Conservation (phyloP, 2,329 filamentous ascomycete genomes). For the Bipolaris bicolor region DNA sequence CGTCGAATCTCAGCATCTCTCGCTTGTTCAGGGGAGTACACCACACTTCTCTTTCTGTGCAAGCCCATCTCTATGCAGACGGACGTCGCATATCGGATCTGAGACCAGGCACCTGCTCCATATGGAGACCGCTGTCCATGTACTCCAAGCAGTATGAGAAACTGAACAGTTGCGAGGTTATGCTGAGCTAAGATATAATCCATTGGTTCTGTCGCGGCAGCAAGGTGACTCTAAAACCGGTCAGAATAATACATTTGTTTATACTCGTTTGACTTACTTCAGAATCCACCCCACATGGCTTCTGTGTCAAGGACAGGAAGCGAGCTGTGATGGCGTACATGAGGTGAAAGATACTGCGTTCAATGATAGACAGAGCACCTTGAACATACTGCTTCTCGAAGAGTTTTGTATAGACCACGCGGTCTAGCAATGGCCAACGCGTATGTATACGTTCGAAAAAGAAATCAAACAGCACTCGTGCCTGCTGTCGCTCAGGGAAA, state of each 20-base stretch:
- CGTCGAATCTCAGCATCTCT: slow-evolving; percentile 33
- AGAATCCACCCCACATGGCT: slow-evolving; percentile 33
- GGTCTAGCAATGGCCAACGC: slow-evolving; percentile 35
- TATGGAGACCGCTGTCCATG: slow-evolving; percentile 38
- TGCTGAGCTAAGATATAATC: slow-evolving; percentile 33
- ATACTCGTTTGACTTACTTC: slow-evolving; percentile 14
- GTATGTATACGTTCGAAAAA: slow-evolving; percentile 38
- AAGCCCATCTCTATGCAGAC: slow-evolving; percentile 37
- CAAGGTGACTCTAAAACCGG: slow-evolving; percentile 21
- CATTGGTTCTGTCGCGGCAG: slow-evolving; percentile 33
- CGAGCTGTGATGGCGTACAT: slow-evolving; percentile 38
- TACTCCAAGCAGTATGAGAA: slow-evolving; percentile 32
- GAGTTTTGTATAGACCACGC: slow-evolving; percentile 28
- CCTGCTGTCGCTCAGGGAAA: slow-evolving; percentile 23
- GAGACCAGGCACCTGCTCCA: slow-evolving; percentile 36
- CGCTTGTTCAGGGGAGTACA: slow-evolving; percentile 14
- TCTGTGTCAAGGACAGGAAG: slow-evolving; percentile 34
- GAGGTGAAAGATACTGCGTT: slow-evolving; percentile 32
- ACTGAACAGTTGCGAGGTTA: slow-evolving; percentile 34
- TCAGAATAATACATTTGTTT: background rate
- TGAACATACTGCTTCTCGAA: slow-evolving; percentile 30
- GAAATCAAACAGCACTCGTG: slow-evolving; percentile 30
- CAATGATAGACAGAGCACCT: slow-evolving; percentile 26
- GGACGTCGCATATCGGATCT: slow-evolving; percentile 35
- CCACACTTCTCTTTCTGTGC: slow-evolving; percentile 33